A percentile compares a stretch with the other conserved stretches of the same genome.
Conservation (phyloP, 176 grass and related monocot species). For the Puya raimondii region DNA sequence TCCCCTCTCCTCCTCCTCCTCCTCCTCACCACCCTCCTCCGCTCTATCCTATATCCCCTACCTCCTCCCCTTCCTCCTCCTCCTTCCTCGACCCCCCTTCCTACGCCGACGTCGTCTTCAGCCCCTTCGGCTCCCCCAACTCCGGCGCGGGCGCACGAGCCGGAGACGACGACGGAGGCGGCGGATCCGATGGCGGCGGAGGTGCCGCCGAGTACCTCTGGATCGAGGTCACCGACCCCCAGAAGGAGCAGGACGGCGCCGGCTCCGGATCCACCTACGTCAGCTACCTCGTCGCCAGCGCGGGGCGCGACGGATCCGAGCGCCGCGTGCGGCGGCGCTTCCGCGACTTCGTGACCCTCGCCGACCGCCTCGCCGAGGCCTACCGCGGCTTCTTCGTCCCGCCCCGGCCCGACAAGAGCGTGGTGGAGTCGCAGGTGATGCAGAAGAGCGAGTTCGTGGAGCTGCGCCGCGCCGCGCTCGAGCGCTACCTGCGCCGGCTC, state of each 20-base stretch:
- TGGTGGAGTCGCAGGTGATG: slow-evolving; percentile 96
- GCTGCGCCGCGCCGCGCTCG: slow-evolving; percentile 55
- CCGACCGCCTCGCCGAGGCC: slow-evolving; percentile 78
- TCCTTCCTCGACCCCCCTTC: slow-evolving; percentile 89
- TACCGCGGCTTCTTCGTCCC: slow-evolving; percentile 81
- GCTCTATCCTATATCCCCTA: slow-evolving; percentile 12
- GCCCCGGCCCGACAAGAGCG: slow-evolving; percentile 83
- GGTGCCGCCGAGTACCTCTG: slow-evolving; percentile 44
- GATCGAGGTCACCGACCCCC: slow-evolving; percentile 69
- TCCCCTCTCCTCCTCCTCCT: slow-evolving; percentile 37
- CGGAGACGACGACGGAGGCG: background rate
- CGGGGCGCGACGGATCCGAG: slow-evolving; percentile 28
- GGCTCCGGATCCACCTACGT: slow-evolving; percentile 63
- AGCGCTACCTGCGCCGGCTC: slow-evolving; percentile 74
- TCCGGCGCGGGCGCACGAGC: slow-evolving; percentile 22
- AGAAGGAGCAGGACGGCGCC: slow-evolving; percentile 59
- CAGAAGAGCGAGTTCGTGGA: slow-evolving; percentile 81
- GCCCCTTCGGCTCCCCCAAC: slow-evolving; percentile 42
- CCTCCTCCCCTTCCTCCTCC: slow-evolving; percentile 38
- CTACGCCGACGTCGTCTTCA: slow-evolving; percentile 71
- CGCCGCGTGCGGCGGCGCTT: slow-evolving; percentile 66
- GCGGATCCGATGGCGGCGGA: slow-evolving; percentile 29
- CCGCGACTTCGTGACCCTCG: slow-evolving; percentile 89
- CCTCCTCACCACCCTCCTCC: slow-evolving; percentile 25
- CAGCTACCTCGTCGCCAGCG: slow-evolving; percentile 71